A percentile compares a stretch with the other conserved stretches of the same genome.
Evolutionary conservation across 1,284 basidiomycete genomes (phyloP).

Genomic region (Leccinum olivaceoglutinosum): DNA sequence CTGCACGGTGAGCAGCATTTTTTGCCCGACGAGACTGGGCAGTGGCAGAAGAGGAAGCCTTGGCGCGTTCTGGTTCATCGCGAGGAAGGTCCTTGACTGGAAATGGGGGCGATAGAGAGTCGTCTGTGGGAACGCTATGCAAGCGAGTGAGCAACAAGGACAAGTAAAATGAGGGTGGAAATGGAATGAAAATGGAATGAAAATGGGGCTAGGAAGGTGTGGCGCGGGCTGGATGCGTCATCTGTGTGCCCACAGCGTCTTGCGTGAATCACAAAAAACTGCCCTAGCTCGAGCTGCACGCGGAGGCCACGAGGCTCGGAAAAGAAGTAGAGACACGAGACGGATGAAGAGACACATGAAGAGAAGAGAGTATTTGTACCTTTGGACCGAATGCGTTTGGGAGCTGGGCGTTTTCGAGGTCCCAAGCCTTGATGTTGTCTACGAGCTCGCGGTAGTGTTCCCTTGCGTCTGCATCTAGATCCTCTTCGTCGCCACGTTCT

Average conservation of each 20-base stretch:
- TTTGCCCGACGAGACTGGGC: conserved; percentile 79
- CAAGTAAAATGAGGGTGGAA: neutral
- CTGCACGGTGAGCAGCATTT: conserved; percentile 79
- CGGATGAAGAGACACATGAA: neutral
- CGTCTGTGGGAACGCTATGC: conserved; percentile 37
- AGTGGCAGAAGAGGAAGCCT: conserved; percentile 44
- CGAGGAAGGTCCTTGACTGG: conserved; percentile 35
- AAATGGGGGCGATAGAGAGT: conserved; percentile 31
- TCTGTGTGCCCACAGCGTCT: neutral
- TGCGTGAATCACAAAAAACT: neutral
- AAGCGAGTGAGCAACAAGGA: conserved; percentile 10
- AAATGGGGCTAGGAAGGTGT: neutral
- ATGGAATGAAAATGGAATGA: neutral
- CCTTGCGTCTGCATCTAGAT: conserved; percentile 62
- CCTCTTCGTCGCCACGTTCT: conserved; percentile 55
- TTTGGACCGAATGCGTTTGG: conserved; percentile 67
- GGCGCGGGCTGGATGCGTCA: conserved; percentile 3
- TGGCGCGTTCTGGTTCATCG: conserved; percentile 40
- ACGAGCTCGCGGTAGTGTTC: conserved; percentile 74
- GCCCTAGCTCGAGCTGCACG: neutral
- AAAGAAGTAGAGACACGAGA: conserved; percentile 9
- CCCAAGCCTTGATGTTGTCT: conserved; percentile 75
- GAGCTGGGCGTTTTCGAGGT: conserved; percentile 76
- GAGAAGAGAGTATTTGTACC: conserved; percentile 32
- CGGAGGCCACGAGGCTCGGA: conserved; percentile 20